Evolutionary conservation across 2,329 filamentous ascomycete genomes (phyloP).

Genomic region (Sclerotinia sclerotiorum): DNA sequence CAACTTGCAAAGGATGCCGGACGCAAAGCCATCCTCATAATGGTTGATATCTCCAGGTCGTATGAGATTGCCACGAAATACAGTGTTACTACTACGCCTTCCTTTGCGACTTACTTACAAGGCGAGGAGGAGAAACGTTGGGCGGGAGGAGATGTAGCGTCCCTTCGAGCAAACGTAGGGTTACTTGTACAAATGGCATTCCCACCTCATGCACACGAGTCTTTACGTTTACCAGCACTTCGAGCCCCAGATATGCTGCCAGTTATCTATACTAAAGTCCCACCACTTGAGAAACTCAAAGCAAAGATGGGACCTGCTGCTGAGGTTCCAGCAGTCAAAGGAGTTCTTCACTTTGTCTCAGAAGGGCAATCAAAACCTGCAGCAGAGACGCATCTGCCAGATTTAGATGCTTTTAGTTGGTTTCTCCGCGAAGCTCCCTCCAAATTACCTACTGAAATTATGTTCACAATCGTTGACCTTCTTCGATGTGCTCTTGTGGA

Average conservation of each 20-base stretch:
- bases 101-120: slow-evolving; percentile 80
- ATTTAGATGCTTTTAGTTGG: slow-evolving; percentile 62
- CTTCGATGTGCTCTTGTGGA: slow-evolving; percentile 77
- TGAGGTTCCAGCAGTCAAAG: slow-evolving; percentile 59
- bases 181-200: slow-evolving; percentile 73
- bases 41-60: slow-evolving; percentile 73
- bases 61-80: slow-evolving; percentile 65
- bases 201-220: slow-evolving; percentile 73
- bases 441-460: slow-evolving; percentile 59
- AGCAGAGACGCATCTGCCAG: slow-evolving; percentile 67
- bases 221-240: slow-evolving; percentile 69
- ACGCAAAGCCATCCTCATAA: slow-evolving; percentile 70
- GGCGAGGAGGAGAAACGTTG: slow-evolving; percentile 77
- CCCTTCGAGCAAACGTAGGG: slow-evolving; percentile 69
- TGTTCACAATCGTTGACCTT: slow-evolving; percentile 85
- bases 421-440: slow-evolving; percentile 59
- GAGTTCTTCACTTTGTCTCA: slow-evolving; percentile 71
- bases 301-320: slow-evolving; percentile 70
- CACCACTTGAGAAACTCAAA: slow-evolving; percentile 78
- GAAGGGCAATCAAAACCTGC: slow-evolving; percentile 56
- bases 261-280: slow-evolving; percentile 70
- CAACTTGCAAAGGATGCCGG: slow-evolving; percentile 73
- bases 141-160: slow-evolving; percentile 70
- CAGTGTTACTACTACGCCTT: slow-evolving; percentile 74
- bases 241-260: slow-evolving; percentile 62